Base-by-base conservation (phyloP, 176 grass and related monocot genomes). In the Canna indica region DNA sequence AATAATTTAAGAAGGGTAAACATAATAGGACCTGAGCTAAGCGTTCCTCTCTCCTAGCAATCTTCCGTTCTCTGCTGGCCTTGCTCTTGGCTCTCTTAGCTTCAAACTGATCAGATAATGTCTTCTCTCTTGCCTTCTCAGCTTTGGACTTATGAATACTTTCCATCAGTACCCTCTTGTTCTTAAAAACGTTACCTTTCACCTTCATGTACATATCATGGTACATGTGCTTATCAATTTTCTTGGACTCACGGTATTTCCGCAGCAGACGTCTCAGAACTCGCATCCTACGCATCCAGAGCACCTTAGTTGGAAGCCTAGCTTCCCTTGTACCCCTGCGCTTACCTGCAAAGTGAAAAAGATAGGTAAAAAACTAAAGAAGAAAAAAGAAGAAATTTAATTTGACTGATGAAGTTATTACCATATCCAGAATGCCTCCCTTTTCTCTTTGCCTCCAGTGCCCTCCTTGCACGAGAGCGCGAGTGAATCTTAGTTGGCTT, bases 31-130 rank as follows among this genome's bases (percentile, higher is more conserved):
- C 62, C 33, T 65, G 62, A 65, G 62, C 62, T 2, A 65, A 33
- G 32, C 62, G 62, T 65, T 65, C 62, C 62, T 65, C 62, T 18
- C 62, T 65, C 62, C 62, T 65, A n/a, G 62, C 62, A 65, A 65
- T 24, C 33, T 65, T 65, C 32, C 62, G 36, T 38, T 65, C 62
- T 36, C 62, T 65, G 62, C 62, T 65, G 12, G 63, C 63, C 34
- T 66, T 66, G 20, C 34, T 66, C 22, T 66, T 66, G 20, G 34
- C 18, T 15, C 63, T 33, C 22, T 66, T 66, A 41, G 63, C 63
- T 66, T 66, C 63, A 24, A 66, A 66, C 35, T 66, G 63, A 22
- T 66, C 63, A 5, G 63, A 36, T 22, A 66, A 66, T 7, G 34
- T 38, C 63, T 66, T 66, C 34, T 66, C 63, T 66, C 63, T 66